Base-by-base conservation (phyloP, 1,284 basidiomycete species). In the Cutaneotrichosporon daszewskae region DNA sequence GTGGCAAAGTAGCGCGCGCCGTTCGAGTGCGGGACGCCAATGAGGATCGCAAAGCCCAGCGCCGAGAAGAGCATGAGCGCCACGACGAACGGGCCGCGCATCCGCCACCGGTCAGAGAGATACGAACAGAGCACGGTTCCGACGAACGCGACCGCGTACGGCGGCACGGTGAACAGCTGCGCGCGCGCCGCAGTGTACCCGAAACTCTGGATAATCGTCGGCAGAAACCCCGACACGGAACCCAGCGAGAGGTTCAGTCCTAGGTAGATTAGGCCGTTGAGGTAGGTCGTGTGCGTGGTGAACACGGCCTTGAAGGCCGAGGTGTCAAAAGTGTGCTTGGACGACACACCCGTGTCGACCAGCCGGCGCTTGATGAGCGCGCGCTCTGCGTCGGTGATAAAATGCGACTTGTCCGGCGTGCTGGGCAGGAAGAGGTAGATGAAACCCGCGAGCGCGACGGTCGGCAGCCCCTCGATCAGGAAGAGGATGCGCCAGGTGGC, bases 181-280 rank as follows among this genome's bases (percentile, higher is more conserved):
- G 76, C 76, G 35, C 69, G 58, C 19, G 74, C 60, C 14, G 23
- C 20, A 14, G 63, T 66, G 59, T 75, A 78, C 2, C 77, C 78
- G 16, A 79, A 59, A 63, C 70, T 22, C 47, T 75, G 75, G 44
- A 87, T 79, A 57, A 89, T 87, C 0, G 87, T 88, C 0, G 87
- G 87, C 16, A 89, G 71, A 68, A 89, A 90, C 0, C 85, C 87
- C 3, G 81, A 80, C 33, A 85, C 80, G 6, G 83, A 83, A 12
- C 37, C 38, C 18, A 45, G 44, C 12, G 26, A 12, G 22, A 45
- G 32, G 37, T 40, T 45, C 47, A 75, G 69, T 60, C 87, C 76
- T 17, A 37, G 31, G 24, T 41, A 41, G 24, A 40, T 78, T 33
- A 47, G 36, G 14, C 40, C 19, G 32, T 47, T 47, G 27, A 47